A percentile compares a stretch with the other conserved stretches of the same genome.
These are phyloP conservation scores for Cicer judaicum DNA, from an alignment of 306 rosid genomes.

Conservation along the genomic window DNA sequence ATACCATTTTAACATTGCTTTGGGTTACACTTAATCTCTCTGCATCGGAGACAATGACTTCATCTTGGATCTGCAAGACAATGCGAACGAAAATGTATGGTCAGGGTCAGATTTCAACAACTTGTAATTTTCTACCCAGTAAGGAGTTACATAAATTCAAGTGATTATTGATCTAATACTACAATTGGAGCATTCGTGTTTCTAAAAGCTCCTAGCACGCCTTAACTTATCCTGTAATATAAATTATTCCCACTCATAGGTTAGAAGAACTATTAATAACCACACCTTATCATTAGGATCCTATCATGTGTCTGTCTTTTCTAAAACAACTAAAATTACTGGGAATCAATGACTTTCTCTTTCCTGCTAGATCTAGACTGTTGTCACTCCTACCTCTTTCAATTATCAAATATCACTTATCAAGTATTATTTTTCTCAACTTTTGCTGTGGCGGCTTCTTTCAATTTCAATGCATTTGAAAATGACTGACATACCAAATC, in stretches of 20 bases:
- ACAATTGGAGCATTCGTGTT: background rate
- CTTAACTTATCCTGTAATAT: background rate
- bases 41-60: slow-evolving; percentile 90
- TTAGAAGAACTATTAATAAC: background rate
- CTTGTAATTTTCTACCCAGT: background rate
- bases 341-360: background rate
- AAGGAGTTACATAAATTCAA: slow-evolving; percentile 29
- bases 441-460: background rate
- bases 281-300: background rate
- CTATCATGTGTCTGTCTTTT: background rate
- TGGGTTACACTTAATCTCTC: slow-evolving; percentile 90
- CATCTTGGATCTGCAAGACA: slow-evolving; percentile 89
- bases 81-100: slow-evolving; percentile 26
- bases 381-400: background rate
- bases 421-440: background rate
- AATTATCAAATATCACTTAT: background rate
- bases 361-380: background rate
- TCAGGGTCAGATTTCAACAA: slow-evolving; percentile 24
- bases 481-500: background rate
- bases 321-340: slow-evolving; percentile 1
- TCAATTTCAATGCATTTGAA: background rate
- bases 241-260: background rate
- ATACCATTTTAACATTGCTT: slow-evolving; percentile 95
- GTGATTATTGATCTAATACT: slow-evolving; percentile 2
- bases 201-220: background rate